Evolutionary conservation across 129 eudicot genomes (phyloP).

Genomic region (Escallonia rubra): DNA sequence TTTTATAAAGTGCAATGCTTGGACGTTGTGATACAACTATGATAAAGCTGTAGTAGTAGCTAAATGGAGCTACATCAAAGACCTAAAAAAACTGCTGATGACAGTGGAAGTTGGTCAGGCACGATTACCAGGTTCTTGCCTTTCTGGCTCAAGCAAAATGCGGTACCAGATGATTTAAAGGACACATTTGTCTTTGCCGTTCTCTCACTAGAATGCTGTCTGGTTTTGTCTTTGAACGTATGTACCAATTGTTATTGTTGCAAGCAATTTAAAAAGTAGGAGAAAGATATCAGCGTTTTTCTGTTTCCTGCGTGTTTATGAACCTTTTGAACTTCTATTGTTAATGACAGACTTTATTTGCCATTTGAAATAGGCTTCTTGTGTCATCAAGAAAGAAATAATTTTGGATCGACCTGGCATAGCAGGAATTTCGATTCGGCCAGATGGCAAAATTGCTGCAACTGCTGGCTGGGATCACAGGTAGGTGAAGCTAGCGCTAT

Average conservation of each 20-base stretch:
- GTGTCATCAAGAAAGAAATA: conserved; percentile 76
- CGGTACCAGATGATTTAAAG: neutral
- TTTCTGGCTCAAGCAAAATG: too few species aligned
- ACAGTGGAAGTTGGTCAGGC: too few species aligned
- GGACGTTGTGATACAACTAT: too few species aligned
- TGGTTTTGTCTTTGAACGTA: too few species aligned
- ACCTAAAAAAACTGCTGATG: too few species aligned
- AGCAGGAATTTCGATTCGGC: conserved; percentile 59
- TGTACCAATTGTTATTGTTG: neutral
- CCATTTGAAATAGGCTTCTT: conserved; percentile 42
- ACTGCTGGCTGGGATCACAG: conserved; percentile 97
- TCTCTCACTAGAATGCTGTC: too few species aligned
- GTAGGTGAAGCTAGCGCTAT: conserved; percentile 20
- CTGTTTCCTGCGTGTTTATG: neutral
- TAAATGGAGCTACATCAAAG: too few species aligned
- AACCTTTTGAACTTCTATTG: neutral
- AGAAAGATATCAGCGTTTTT: conserved; percentile 1
- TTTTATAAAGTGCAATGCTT: too few species aligned
- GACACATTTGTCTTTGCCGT: neutral
- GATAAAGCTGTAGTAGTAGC: too few species aligned
- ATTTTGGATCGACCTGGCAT: conserved; percentile 81
- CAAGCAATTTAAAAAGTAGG: neutral
- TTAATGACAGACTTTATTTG: conserved; percentile 5
- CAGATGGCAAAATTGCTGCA: conserved; percentile 74
- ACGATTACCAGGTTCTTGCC: too few species aligned